Conservation (phyloP, 1,139 yeast species). For the Candida freyschussii region DNA sequence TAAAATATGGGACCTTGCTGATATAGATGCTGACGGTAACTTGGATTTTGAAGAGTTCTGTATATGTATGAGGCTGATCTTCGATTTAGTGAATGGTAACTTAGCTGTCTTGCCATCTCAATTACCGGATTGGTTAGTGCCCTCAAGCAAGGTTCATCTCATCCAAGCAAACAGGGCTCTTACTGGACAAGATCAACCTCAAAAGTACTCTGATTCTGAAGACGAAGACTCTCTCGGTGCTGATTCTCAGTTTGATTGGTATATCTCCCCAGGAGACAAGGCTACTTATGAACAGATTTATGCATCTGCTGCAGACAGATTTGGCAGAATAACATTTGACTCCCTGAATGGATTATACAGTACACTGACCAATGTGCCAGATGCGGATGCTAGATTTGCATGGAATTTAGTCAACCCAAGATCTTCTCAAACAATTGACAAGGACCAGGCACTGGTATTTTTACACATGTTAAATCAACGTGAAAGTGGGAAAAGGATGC, state of each 20-base stretch:
- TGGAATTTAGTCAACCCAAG: slow-evolving; percentile 96
- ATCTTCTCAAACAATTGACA: slow-evolving; percentile 80
- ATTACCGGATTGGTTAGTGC: slow-evolving; percentile 89
- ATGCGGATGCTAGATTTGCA: slow-evolving; percentile 82
- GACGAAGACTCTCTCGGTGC: slow-evolving; percentile 23
- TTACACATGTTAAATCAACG: slow-evolving; percentile 89
- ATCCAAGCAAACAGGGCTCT: slow-evolving; percentile 77
- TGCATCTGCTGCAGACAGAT: slow-evolving; percentile 66
- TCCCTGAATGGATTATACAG: slow-evolving; percentile 65
- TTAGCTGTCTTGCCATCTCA: slow-evolving; percentile 56
- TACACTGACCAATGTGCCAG: slow-evolving; percentile 68
- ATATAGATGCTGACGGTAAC: slow-evolving; percentile 85
- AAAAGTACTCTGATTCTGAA: slow-evolving; percentile 24
- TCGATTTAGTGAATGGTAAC: slow-evolving; percentile 82
- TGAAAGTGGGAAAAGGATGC: slow-evolving; percentile 81
- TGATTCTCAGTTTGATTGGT: slow-evolving; percentile 66
- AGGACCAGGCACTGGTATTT: slow-evolving; percentile 86
- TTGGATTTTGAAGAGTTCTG: slow-evolving; percentile 97
- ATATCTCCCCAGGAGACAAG: slow-evolving; percentile 85
- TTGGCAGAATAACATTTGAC: slow-evolving; percentile 78
- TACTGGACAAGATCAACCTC: slow-evolving; percentile 18
- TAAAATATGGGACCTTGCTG: slow-evolving; percentile 87
- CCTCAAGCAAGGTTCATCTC: slow-evolving; percentile 80
- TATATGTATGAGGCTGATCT: slow-evolving; percentile 91
- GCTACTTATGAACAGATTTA: slow-evolving; percentile 75